Base-by-base conservation (phyloP, 495 filamentous ascomycete genomes). In the Penicillium flavigenum region DNA sequence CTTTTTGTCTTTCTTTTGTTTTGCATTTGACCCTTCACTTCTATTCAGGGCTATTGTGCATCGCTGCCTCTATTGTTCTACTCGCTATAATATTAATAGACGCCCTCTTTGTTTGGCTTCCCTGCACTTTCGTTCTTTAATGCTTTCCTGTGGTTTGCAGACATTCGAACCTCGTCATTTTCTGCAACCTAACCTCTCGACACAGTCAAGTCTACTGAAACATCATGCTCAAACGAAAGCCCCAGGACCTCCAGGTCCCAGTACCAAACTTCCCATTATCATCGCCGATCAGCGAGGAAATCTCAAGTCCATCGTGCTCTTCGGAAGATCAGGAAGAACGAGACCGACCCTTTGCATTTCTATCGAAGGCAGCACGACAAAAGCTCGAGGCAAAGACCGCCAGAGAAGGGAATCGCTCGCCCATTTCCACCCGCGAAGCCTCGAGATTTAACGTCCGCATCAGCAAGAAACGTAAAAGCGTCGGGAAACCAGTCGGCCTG, bases 401-500 rank as follows among this genome's bases (percentile, higher is more conserved):
- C 7, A 36, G 42, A 56, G 51, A 59, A 29, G 57, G 36, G 5
- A 62, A n/a, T 12, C 59, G 55, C 3, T 58, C 57, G 19, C 43
- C 57, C 0, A 57, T 39, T 12, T 14, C 61, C 38, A 42, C 56
- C 9, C 50, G 54, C 24, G 58, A 63, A 11, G 38, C n/a, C 22
- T 57, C 59, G 27, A 53, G 56, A 27, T 36, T 59, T 14, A 61
- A 59, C 34, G 51, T 66, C 31, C 50, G 61, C 0, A 71, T 72
- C 36, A 62, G 50, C 26, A 73, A 69, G 59, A 82, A 82, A 57
- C 86, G 81, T 32, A 68, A 68, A 59, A 64, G 60, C 38, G 42
- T 49, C 55, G 77, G 75, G 34, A 69, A 72, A 63, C 82, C 81
- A 11, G 54, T 72, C 3, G 87, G 86, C 4, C 78, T 91, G 65